phyloP scores from a whole-genome alignment of 371 early-diverging fungal species.

The Blakeslea trispora region DNA sequence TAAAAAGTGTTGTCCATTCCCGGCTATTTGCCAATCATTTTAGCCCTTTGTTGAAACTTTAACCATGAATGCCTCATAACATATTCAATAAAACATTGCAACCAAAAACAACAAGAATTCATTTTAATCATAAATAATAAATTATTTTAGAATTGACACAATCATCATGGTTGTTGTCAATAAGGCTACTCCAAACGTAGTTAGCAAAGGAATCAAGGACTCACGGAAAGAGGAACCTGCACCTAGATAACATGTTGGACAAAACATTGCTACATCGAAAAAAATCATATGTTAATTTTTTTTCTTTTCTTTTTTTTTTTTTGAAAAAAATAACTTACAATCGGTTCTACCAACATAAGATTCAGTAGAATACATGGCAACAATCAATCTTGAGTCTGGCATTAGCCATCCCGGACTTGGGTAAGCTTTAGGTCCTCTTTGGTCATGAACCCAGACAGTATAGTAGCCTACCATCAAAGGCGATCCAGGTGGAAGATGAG shows the following conservation, averaged over 20 bases:
- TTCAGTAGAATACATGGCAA: constrained; percentile 51
- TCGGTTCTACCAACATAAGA: constrained; percentile 48
- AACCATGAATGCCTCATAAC: neutral
- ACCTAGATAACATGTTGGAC: constrained; percentile 47
- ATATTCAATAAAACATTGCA: constrained; percentile 1
- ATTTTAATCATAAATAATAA: neutral
- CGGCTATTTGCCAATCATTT: no score
- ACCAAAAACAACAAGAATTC: neutral
- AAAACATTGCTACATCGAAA: constrained; percentile 47
- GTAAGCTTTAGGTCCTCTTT: constrained; percentile 47
- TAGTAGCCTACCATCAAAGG: constrained; percentile 53
- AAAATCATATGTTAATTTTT: neutral
- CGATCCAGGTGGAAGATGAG: constrained; percentile 27
- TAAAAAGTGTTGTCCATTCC: constrained; percentile 12
- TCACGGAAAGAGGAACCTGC: constrained; percentile 29
- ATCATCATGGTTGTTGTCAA: constrained; percentile 31
- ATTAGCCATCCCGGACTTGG: constrained; percentile 52
- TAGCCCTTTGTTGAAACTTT: constrained; percentile 9
- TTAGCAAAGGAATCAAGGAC: constrained; percentile 28
- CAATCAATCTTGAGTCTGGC: constrained; percentile 44
- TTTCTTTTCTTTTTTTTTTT: neutral
- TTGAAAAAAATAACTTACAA: no score
- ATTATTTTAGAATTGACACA: constrained; percentile 24
- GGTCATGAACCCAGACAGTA: constrained; percentile 50
- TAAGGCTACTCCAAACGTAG: constrained; percentile 33